These are phyloP conservation scores for Scolecobasidium constrictum DNA, from an alignment of 2,329 filamentous ascomycete genomes.

Conservation along the genomic window DNA sequence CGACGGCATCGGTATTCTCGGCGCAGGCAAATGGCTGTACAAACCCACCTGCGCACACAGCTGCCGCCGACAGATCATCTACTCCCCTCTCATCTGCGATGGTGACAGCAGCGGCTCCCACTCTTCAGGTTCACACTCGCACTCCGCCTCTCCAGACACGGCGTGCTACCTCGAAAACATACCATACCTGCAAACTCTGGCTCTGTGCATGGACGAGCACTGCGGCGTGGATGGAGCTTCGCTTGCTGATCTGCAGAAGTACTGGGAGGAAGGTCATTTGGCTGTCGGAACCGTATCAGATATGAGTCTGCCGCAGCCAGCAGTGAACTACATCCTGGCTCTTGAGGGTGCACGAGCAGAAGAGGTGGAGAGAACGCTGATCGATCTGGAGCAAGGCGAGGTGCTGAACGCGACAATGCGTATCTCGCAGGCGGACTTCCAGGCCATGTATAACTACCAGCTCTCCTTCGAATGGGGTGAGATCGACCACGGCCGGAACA, in stretches of 20 bases:
- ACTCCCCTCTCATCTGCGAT: background rate
- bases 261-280: background rate
- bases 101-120: background rate
- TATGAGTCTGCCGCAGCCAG: background rate
- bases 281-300: background rate
- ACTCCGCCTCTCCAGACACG: background rate
- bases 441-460: background rate
- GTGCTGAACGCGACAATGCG: background rate
- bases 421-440: background rate
- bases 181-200: background rate
- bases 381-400: background rate
- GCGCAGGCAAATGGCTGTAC: background rate
- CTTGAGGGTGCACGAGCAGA: background rate
- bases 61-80: background rate
- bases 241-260: background rate
- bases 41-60: background rate
- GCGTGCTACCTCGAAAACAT: background rate
- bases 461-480: background rate
- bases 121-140: background rate
- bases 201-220: background rate
- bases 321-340: background rate
- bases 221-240: background rate
- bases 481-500: background rate
- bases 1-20: background rate
- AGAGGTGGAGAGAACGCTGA: background rate